Evolutionary conservation across 768 basidiomycete genomes (phyloP), one percentile per base, ranked within the genome.

Genomic region (Austroboletus eburneus): DNA sequence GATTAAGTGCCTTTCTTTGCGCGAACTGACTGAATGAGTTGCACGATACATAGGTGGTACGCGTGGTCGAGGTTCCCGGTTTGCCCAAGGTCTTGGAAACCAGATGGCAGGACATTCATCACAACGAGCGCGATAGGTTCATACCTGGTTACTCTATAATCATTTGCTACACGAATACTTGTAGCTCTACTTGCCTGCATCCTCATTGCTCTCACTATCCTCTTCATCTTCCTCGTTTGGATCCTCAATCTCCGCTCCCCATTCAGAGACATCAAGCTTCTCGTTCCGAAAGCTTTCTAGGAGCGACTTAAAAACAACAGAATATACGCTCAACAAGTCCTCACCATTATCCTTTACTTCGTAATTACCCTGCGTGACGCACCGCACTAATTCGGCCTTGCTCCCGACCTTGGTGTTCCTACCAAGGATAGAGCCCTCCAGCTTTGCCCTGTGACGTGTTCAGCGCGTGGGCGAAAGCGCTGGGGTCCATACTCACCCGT

Each of bases 71-170:
- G 86, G 91, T 20, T 76, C 79, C 23, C 79, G 88, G n/a, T 91
- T 91, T 59, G 77, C 85, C 17, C 87, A 91, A 66, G 88, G 88
- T 18, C 73, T 91, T 33, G 88, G 88, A 21, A 86, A 85, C 58
- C 85, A 85, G 58, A 87, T 88, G 86, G 71, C 79, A 36, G 69
- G 67, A 44, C 53, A 62, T 14, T 47, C 17, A 16, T 41, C 55
- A 24, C 57, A 57, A 21, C 46, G 61, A 44, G 52, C 51, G 46
- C 56, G 57, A 39, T 64, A 48, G 35, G 47, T 46, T 43, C 21
- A 30, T 14, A 7, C 17, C 42, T n/a, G 24, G 9, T 23, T 50
- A 37, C 30, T 13, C 20, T 46, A 37, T 49, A 32, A 37, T 22
- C 30, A 20, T 23, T 49, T 49, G 38, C 38, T 20, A 35, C 33